These are phyloP conservation scores for Oryza australiensis DNA, from an alignment of 176 grass and related monocot genomes.

Conservation along the genomic window DNA sequence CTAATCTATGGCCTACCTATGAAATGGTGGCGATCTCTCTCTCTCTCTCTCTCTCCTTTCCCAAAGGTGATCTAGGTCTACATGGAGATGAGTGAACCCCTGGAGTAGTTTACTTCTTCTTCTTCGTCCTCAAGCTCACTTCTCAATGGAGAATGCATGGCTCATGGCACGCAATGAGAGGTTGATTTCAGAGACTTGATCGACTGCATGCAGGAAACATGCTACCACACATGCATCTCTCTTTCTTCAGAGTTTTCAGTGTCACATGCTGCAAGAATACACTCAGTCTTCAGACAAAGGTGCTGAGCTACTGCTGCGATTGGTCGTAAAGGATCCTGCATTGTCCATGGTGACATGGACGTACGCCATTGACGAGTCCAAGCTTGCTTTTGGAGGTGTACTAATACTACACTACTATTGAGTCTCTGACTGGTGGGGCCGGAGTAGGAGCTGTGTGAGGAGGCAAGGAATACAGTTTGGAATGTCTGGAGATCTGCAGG, in stretches of 20 bases:
- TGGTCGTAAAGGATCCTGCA: conserved; percentile 37
- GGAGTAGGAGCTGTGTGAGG: background rate
- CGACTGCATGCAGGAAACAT: background rate
- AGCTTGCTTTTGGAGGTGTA: conserved; percentile 61
- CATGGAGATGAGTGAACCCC: conserved; percentile 53
- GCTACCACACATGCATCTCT: background rate
- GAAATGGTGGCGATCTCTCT: conserved; percentile 32
- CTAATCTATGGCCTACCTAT: conserved; percentile 40
- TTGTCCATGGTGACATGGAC: conserved; percentile 11
- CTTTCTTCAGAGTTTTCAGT: background rate
- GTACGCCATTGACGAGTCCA: conserved; percentile 81
- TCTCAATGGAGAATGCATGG: conserved; percentile 35
- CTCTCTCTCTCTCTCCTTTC: conserved; percentile 51
- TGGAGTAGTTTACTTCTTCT: conserved; percentile 25
- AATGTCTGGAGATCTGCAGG: conserved; percentile 79
- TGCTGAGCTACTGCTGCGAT: background rate
- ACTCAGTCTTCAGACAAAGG: background rate
- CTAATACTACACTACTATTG: background rate
- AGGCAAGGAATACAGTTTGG: conserved; percentile 54
- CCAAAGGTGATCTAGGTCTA: conserved; percentile 50
- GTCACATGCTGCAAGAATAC: background rate
- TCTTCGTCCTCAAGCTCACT: conserved; percentile 30
- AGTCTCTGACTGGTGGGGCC: conserved; percentile 6
- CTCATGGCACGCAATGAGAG: conserved; percentile 43
- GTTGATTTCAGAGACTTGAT: conserved; percentile 45